phyloP scores from a whole-genome alignment of 768 basidiomycete species.

The Rickenella mellea region DNA sequence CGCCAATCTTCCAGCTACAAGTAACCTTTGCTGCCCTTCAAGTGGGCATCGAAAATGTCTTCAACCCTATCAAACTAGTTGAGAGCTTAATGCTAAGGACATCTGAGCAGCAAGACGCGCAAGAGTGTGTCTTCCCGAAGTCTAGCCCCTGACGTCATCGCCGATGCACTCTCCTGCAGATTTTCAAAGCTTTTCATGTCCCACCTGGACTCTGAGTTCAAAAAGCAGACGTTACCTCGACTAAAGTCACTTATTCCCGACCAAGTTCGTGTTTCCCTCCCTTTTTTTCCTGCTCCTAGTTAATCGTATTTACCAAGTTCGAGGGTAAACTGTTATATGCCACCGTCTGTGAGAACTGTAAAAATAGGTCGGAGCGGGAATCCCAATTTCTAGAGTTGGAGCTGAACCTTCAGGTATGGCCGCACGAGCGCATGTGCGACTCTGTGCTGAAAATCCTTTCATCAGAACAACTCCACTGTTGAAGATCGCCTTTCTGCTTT shows the following conservation, averaged over 20 bases:
- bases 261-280: slow-evolving; percentile 39
- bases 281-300: slow-evolving; percentile 1
- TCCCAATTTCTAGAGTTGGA: slow-evolving; percentile 85
- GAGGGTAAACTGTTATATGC: slow-evolving; percentile 79
- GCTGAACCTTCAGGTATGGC: slow-evolving; percentile 63
- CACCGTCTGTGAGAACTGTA: slow-evolving; percentile 68
- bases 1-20: slow-evolving; percentile 71
- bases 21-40: slow-evolving; percentile 83
- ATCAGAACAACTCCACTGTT: slow-evolving; percentile 60
- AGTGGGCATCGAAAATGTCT: slow-evolving; percentile 54
- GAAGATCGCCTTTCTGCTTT: slow-evolving; percentile 62
- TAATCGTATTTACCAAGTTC: slow-evolving; percentile 43
- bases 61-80: slow-evolving; percentile 79
- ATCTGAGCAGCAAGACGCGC: slow-evolving; percentile 91
- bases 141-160: background rate
- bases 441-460: background rate
- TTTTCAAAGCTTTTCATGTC: slow-evolving; percentile 94
- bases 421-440: background rate
- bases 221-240: slow-evolving; percentile 58
- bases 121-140: slow-evolving; percentile 54
- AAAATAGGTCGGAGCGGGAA: slow-evolving; percentile 53
- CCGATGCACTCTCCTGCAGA: slow-evolving; percentile 27
- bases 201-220: slow-evolving; percentile 79
- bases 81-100: slow-evolving; percentile 75
- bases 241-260: slow-evolving; percentile 63